Base-by-base conservation (phyloP, 139 green algal genomes). In the Coelastrella sp. region DNA sequence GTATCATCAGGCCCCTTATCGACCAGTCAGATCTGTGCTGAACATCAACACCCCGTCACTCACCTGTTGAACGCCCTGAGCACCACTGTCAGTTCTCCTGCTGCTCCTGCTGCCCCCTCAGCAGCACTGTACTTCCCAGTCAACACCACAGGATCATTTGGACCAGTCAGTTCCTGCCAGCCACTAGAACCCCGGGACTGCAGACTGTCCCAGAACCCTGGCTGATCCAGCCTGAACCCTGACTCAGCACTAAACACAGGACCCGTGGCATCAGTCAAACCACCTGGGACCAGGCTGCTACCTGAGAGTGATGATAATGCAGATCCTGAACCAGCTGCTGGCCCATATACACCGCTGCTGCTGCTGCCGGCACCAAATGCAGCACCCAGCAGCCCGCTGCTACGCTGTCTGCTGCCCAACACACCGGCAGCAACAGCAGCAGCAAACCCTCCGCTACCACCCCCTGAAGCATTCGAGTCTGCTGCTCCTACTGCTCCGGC, bases 121-220 rank as follows among this genome's bases (percentile, higher is more conserved):
- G 41, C 45, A 11, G 62, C 74, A 66, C 66, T 69, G 80, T 86
- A 86, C 13, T 79, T 62, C 38, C 67, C 86, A n/a, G 60, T 48
- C 21, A 93, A 74, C 19, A 91, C 68, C 37, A 93, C 3, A 11
- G 89, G 89, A 57, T 93, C 89, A 9, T 82, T 86, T 8, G 89
- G 87, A 0, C 89, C 89, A 35, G 81, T 87, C 66, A 93, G 79
- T 85, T 93, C 89, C 69, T 79, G 60, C 89, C 86, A 89, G 48
- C 66, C 67, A 30, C 79, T 78, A 25, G 66, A 69, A 38, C 62
- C 50, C 3, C 34, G 34, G 30, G 66, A 66, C 25, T 21, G 66
- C 66, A 86, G 50, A 59, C 80, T 79, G 21, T 79, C 66, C 80
- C 80, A 86, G 37, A 86, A 86, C 17, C 41, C 66, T 60, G 37